phyloP scores from a whole-genome alignment of 2,329 filamentous ascomycete species.

The Tolypocladium ovalisporum region DNA sequence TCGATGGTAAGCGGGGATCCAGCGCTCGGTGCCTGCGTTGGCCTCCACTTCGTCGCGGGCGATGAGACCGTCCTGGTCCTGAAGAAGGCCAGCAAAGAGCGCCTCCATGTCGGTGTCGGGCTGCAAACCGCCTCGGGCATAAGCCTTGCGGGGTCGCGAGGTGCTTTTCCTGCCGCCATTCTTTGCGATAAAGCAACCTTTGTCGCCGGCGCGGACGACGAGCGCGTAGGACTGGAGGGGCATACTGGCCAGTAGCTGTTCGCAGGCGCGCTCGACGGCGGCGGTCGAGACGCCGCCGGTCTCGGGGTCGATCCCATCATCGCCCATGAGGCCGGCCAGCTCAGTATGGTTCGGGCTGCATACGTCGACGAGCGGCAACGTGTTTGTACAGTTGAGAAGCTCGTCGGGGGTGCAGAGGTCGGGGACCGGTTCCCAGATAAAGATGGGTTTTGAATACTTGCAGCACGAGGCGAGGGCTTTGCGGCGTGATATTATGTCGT shows the following conservation, averaged over 20 bases:
- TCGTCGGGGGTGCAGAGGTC: slow-evolving; percentile 69
- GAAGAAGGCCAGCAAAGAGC: slow-evolving; percentile 46
- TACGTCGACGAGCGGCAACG: slow-evolving; percentile 49
- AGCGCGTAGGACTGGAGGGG: slow-evolving; percentile 54
- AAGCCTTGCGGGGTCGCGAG: slow-evolving; percentile 27
- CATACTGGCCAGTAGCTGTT: slow-evolving; percentile 53
- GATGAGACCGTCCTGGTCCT: slow-evolving; percentile 40
- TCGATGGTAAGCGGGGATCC: slow-evolving; percentile 69
- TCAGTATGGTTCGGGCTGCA: slow-evolving; percentile 80
- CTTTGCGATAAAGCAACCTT: slow-evolving; percentile 56
- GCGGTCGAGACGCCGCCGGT: slow-evolving; percentile 41
- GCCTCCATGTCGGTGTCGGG: slow-evolving; percentile 53
- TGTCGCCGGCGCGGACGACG: slow-evolving; percentile 60
- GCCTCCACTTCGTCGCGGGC: slow-evolving; percentile 49
- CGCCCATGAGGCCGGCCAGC: slow-evolving; percentile 74
- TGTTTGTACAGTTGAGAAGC: slow-evolving; percentile 53
- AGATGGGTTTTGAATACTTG: slow-evolving; percentile 48
- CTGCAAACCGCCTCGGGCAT: slow-evolving; percentile 39
- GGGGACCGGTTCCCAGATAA: slow-evolving; percentile 94
- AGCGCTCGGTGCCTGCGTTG: slow-evolving; percentile 55
- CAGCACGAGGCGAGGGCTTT: slow-evolving; percentile 25
- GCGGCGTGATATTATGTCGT: slow-evolving; percentile 53
- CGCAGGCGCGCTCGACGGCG: slow-evolving; percentile 47
- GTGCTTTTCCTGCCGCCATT: slow-evolving; percentile 42
- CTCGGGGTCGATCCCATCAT: slow-evolving; percentile 39